Conservation (phyloP, 139 green algal genomes). For the Tetradesmus lagerheimii region DNA sequence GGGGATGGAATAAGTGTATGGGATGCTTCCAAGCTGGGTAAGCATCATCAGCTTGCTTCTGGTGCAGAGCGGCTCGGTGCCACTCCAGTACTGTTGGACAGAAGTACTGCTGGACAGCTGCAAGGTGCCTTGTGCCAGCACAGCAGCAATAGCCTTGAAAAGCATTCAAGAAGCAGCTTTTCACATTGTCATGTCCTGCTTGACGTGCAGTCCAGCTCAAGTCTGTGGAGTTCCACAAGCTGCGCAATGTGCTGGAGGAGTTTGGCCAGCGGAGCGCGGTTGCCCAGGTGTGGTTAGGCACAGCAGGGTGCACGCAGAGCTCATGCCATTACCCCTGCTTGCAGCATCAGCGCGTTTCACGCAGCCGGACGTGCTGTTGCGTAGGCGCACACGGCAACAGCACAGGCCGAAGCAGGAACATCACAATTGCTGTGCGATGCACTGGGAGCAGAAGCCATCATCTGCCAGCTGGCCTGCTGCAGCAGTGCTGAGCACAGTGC, state of each 20-base stretch:
- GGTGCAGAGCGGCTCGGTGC: neutral
- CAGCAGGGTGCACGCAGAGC: neutral
- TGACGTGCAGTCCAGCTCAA: slow-evolving; percentile 5
- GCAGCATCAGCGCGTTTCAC: too few species aligned
- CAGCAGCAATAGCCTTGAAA: neutral
- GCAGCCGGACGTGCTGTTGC: too few species aligned
- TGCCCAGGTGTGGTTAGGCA: slow-evolving; percentile 47
- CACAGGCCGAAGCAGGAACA: too few species aligned
- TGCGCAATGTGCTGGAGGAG: slow-evolving; percentile 48
- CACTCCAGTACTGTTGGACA: neutral
- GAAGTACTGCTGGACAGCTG: neutral
- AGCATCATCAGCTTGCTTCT: neutral
- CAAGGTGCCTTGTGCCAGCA: neutral
- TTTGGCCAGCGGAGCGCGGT: slow-evolving; percentile 46
- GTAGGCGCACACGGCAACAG: too few species aligned
- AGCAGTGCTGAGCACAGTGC: too few species aligned
- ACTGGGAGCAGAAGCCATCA: too few species aligned
- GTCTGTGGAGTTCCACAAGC: slow-evolving; percentile 47
- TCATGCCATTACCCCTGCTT: too few species aligned
- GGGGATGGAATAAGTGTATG: slow-evolving; percentile 8
- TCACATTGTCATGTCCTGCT: neutral
- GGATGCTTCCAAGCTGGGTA: slow-evolving; percentile 15
- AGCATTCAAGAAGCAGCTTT: too few species aligned
- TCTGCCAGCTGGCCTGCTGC: too few species aligned
- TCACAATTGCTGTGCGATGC: too few species aligned